Evolutionary conservation across 2,329 filamentous ascomycete species (phyloP).

Genomic region (Fonsecaea pedrosoi): DNA sequence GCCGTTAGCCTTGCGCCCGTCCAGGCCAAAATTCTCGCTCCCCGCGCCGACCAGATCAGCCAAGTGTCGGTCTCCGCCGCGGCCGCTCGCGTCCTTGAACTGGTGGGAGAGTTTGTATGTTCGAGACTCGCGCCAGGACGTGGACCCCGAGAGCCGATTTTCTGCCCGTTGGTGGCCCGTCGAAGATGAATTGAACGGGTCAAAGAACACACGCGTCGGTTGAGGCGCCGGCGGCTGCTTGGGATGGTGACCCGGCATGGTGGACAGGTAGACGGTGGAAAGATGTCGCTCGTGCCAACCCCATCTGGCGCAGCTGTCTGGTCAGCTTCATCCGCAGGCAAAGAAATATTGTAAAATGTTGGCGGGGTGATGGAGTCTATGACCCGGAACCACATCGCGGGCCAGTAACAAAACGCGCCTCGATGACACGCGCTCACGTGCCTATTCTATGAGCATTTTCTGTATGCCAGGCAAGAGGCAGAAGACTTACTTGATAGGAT

Average conservation of each 20-base stretch:
- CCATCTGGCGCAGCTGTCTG: not conserved
- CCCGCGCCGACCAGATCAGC: constrained; percentile 70
- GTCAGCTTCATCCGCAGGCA: not conserved
- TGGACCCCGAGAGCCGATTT: constrained; percentile 65
- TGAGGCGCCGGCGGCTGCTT: constrained; percentile 31
- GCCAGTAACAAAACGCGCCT: not conserved
- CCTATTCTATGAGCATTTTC: not conserved
- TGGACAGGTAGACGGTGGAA: not conserved
- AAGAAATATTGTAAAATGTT: not conserved
- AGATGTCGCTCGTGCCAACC: not conserved
- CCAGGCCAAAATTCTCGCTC: constrained; percentile 61
- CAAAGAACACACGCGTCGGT: constrained; percentile 44
- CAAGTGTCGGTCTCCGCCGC: constrained; percentile 66
- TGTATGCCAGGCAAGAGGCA: too few species aligned
- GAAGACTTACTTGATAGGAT: not conserved
- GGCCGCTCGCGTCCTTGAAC: constrained; percentile 64
- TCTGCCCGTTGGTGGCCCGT: constrained; percentile 82
- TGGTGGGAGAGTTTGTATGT: constrained; percentile 73
- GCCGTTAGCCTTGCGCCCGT: constrained; percentile 60
- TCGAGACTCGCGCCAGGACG: constrained; percentile 74
- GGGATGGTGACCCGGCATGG: constrained; percentile 32
- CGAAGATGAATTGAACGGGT: constrained; percentile 68
- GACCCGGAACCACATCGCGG: not conserved
- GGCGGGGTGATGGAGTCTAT: constrained; percentile 1
- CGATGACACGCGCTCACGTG: not conserved